Conservation (phyloP, 176 grass and related monocot species). For the Cenchrus purpureus region DNA sequence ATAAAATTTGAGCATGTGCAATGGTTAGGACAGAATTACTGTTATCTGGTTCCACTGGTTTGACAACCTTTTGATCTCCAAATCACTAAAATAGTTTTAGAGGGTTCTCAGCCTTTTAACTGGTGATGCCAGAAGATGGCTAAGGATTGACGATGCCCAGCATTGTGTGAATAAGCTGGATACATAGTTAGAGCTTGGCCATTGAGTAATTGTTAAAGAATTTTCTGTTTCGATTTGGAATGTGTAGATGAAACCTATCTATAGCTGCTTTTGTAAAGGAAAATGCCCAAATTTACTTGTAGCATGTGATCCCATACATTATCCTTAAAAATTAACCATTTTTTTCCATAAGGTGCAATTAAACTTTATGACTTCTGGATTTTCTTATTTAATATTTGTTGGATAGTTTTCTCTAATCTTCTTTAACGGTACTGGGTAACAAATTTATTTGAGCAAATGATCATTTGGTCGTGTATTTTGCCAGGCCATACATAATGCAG, state of each 20-base stretch:
- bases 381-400: neutral
- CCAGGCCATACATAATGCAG: slow-evolving; percentile 85
- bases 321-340: neutral
- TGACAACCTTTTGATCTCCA: neutral
- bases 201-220: neutral
- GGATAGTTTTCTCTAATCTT: slow-evolving; percentile 11
- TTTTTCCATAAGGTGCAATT: slow-evolving; percentile 1
- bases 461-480: slow-evolving; percentile 44
- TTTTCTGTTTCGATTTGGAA: neutral
- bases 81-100: slow-evolving; percentile 18
- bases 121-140: slow-evolving; percentile 2
- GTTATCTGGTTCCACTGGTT: slow-evolving; percentile 10
- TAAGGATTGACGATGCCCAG: neutral
- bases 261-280: neutral
- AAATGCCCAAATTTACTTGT: neutral
- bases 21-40: slow-evolving; percentile 7
- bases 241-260: slow-evolving; percentile 5
- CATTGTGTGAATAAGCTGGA: neutral
- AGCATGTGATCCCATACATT: slow-evolving; percentile 12
- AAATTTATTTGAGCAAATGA: slow-evolving; percentile 24
- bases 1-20: neutral
- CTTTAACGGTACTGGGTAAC: neutral
- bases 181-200: neutral
- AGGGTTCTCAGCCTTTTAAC: slow-evolving; percentile 18
- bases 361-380: neutral